A percentile compares a stretch with the other conserved stretches of the same genome.
Evolutionary conservation across 768 basidiomycete species (phyloP).

Genomic region (Lactarius trivialis): DNA sequence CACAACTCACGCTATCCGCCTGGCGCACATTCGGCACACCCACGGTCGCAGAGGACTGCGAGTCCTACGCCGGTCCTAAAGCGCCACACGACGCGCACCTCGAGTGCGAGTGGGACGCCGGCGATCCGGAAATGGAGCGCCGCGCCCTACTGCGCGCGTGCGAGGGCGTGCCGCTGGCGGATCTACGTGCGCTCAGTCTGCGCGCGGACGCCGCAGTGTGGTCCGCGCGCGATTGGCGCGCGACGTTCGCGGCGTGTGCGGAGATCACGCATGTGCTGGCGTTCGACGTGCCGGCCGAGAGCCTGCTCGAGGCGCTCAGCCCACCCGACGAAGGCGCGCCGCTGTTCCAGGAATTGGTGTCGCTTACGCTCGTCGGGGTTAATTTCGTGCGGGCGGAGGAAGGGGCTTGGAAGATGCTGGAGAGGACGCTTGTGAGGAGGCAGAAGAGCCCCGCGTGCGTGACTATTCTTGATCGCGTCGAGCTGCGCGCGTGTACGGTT

Average conservation of each 20-base stretch:
- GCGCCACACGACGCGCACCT: not conserved
- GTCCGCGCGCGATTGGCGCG: constrained; percentile 10
- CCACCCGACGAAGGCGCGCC: not conserved
- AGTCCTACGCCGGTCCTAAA: constrained; percentile 7
- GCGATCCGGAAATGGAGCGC: constrained; percentile 8
- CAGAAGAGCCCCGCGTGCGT: constrained; percentile 15
- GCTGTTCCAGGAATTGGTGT: constrained; percentile 8
- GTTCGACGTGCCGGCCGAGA: constrained; percentile 1
- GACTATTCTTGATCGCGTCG: constrained; percentile 17
- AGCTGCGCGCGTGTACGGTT: constrained; percentile 16
- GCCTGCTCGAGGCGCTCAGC: constrained; percentile 13
- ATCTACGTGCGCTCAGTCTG: constrained; percentile 6
- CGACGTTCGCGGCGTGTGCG: not conserved
- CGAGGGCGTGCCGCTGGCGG: constrained; percentile 1
- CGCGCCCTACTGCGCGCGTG: constrained; percentile 7
- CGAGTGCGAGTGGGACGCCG: constrained; percentile 18
- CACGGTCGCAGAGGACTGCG: constrained; percentile 6
- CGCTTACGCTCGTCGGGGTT: constrained; percentile 8
- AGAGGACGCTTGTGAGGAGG: not conserved
- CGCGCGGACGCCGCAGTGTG: constrained; percentile 9
- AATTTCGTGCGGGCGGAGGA: constrained; percentile 13
- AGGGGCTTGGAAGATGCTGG: not conserved
- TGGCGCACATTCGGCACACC: constrained; percentile 10
- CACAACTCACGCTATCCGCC: constrained; percentile 2
- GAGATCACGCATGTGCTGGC: constrained; percentile 15